Conservation (phyloP, 169 alveolate genomes). For the Plasmodium malariae region DNA sequence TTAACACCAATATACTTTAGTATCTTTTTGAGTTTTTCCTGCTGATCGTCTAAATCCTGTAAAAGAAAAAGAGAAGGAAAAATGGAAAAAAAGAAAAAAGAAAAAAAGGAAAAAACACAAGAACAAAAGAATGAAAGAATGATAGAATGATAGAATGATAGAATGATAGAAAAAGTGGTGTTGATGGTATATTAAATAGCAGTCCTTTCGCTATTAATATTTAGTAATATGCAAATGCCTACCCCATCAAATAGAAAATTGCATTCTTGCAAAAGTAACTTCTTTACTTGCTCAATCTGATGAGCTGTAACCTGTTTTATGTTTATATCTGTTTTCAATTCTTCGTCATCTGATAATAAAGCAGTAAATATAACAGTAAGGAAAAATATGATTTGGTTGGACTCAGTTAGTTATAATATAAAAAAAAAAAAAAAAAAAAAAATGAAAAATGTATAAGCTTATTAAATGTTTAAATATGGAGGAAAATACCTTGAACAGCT, state of each 20-base stretch:
- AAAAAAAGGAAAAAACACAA: too few species aligned
- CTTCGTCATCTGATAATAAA: constrained; percentile 9
- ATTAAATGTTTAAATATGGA: background rate
- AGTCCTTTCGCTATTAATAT: too few species aligned
- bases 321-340: background rate
- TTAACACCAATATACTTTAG: constrained; percentile 52
- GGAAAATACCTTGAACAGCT: constrained; percentile 23
- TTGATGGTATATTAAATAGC: too few species aligned
- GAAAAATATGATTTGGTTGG: too few species aligned
- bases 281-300: constrained; percentile 42
- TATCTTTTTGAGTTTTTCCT: constrained; percentile 27
- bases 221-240: too few species aligned
- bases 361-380: background rate
- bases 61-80: too few species aligned
- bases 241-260: constrained; percentile 45
- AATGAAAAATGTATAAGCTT: background rate
- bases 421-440: too few species aligned
- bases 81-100: too few species aligned
- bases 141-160: too few species aligned
- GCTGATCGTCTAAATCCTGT: constrained; percentile 36
- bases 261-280: constrained; percentile 51
- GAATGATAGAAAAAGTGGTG: too few species aligned
- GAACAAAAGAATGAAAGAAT: too few species aligned
- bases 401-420: too few species aligned
- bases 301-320: constrained; percentile 21